A percentile compares a stretch with the other conserved stretches of the same genome.
These are phyloP conservation scores for Candida succiphila DNA, from an alignment of 805 yeast species.

Conservation along the genomic window DNA sequence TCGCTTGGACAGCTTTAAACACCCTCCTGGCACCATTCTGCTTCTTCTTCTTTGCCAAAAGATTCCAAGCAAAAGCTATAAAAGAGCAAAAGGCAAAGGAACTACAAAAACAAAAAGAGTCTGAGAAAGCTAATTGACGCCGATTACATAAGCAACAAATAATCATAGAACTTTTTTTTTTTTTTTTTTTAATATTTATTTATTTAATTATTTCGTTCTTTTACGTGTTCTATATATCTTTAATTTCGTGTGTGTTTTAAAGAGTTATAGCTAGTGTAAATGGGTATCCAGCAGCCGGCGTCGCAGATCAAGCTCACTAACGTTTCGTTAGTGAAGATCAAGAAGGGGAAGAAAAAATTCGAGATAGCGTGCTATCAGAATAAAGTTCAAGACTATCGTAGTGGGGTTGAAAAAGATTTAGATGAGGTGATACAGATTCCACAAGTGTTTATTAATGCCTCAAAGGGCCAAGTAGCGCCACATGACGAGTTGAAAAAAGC, in stretches of 20 bases:
- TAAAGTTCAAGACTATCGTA: constrained; percentile 92
- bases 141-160: background rate
- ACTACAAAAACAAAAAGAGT: too few relatives aligned
- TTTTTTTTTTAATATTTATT: too few relatives aligned
- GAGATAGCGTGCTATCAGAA: constrained; percentile 96
- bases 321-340: constrained; percentile 86
- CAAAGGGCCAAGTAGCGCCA: constrained; percentile 90
- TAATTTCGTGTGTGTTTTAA: too few relatives aligned
- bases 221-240: too few relatives aligned
- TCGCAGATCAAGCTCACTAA: constrained; percentile 87
- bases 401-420: constrained; percentile 80
- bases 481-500: constrained; percentile 67
- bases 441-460: constrained; percentile 87
- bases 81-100: background rate
- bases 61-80: constrained; percentile 6
- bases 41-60: constrained; percentile 30
- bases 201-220: too few relatives aligned
- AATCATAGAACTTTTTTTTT: background rate
- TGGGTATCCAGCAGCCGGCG: constrained; percentile 73
- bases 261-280: constrained; percentile 2
- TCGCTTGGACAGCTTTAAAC: constrained; percentile 51
- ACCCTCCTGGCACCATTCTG: constrained; percentile 33
- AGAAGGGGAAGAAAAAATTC: constrained; percentile 83
- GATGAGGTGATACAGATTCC: constrained; percentile 96
- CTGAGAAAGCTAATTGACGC: background rate